Evolutionary conservation across 2,329 filamentous ascomycete genomes (phyloP).

Genomic region (Cladosporium sp.): DNA sequence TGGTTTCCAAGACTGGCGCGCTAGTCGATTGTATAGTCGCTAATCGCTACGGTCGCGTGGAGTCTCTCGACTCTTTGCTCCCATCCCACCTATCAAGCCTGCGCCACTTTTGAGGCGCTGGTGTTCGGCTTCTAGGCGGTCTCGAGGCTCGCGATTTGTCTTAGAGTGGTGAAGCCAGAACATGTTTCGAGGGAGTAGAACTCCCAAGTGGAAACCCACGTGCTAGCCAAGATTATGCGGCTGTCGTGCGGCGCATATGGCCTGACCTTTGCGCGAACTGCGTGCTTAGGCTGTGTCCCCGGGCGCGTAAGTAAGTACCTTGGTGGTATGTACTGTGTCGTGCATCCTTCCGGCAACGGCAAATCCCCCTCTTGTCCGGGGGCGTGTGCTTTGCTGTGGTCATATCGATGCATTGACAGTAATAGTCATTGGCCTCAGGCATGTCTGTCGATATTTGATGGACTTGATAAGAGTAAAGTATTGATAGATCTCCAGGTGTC

Average conservation of each 20-base stretch:
- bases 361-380: conserved; percentile 12
- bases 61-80: neutral
- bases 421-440: neutral
- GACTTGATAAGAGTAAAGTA: neutral
- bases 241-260: neutral
- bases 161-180: neutral
- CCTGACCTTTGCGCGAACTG: neutral
- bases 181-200: too few species aligned
- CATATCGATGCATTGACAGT: neutral
- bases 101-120: neutral
- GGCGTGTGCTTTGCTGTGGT: neutral
- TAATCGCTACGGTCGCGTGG: neutral
- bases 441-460: neutral
- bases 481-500: neutral
- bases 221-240: neutral
- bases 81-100: neutral
- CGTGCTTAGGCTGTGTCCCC: neutral
- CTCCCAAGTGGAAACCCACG: neutral
- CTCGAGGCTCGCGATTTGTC: neutral
- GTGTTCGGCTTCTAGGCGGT: neutral
- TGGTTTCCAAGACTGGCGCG: neutral
- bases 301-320: conserved; percentile 1
- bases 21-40: neutral
- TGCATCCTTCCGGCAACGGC: conserved; percentile 7
- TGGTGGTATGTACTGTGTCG: neutral